Base-by-base conservation (phyloP, 257 asterid genomes). In the Plantago ovata region DNA sequence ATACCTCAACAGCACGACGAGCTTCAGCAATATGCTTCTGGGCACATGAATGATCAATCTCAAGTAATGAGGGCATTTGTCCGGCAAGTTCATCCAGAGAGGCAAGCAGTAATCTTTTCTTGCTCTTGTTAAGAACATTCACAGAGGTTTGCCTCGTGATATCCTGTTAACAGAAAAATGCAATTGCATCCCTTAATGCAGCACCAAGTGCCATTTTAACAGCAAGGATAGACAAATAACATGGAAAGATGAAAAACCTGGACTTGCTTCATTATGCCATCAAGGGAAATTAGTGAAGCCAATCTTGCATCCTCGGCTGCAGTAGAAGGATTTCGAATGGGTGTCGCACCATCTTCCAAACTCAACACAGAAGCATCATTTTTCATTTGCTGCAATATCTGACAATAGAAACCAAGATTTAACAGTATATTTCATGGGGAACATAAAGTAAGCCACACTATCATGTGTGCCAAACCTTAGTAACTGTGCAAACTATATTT, bases 261-360 rank as follows among this genome's bases (percentile, higher is more conserved):
- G 84, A 74, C 86, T 81, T 86, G 87, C 81, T 89, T 93, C 85
- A 93, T 62, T 54, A 93, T 79, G 80, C 90, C 80, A 73, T 89
- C 97, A 50, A 93, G 96, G 67, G 97, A 78, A 63, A 93, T 83
- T 67, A 93, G 73, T 57, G 99, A 93, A 38, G 99, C 99, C 48
- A 93, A 79, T 60, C 99, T 79, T 57, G 99, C 91, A 83, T 93
- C 97, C 86, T 93, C 99, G 9, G 87, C 86, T 48, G 96, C 97
- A 66, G 97, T 89, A 32, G 97, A 89, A 75, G 99, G 95, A 77
- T 82, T 81, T 44, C 84, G 81, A 67, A 89, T 73, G 32, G 96
- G 95, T 53, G 92, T 63, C 42, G 92, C 86, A 36, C 87, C 85
- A 32, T 79, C 89, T 67, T 81, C 97, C 75, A 89, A 66, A 66